phyloP scores from a whole-genome alignment of 495 filamentous ascomycete genomes.

The Xylaria castorea region DNA sequence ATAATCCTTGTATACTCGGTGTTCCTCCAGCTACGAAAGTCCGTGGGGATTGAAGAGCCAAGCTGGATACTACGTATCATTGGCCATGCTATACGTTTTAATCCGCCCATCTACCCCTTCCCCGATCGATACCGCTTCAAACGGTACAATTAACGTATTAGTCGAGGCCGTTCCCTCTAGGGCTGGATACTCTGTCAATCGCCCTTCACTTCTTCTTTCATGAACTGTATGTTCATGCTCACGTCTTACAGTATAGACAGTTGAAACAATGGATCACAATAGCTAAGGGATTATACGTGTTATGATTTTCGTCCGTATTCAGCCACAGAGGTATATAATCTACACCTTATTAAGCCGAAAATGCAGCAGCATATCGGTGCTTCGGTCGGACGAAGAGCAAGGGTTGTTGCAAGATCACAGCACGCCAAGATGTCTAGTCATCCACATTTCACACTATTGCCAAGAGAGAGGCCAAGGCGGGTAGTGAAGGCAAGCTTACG shows the following conservation, averaged over 20 bases:
- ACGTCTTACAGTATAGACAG: background rate
- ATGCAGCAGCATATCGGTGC: background rate
- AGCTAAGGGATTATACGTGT: background rate
- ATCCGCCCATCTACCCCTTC: background rate
- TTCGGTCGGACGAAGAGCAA: constrained; percentile 9
- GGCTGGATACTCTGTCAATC: background rate
- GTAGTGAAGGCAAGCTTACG: constrained; percentile 18
- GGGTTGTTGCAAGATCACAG: constrained; percentile 7
- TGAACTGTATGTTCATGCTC: background rate
- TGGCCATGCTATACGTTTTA: background rate
- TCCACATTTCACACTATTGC: constrained; percentile 11
- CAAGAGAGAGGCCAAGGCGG: constrained; percentile 21
- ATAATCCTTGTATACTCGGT: background rate
- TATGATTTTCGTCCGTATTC: background rate
- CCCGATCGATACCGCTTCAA: background rate
- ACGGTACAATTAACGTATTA: background rate
- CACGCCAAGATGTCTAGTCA: constrained; percentile 14
- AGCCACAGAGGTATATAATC: background rate
- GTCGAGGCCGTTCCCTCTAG: background rate
- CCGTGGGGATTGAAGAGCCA: background rate
- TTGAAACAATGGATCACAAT: background rate
- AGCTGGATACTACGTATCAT: background rate
- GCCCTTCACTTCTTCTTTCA: background rate
- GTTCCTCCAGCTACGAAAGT: background rate
- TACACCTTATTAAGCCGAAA: background rate